Conservation (phyloP, 2,329 filamentous ascomycete genomes). For the Fusarium kyushuense region DNA sequence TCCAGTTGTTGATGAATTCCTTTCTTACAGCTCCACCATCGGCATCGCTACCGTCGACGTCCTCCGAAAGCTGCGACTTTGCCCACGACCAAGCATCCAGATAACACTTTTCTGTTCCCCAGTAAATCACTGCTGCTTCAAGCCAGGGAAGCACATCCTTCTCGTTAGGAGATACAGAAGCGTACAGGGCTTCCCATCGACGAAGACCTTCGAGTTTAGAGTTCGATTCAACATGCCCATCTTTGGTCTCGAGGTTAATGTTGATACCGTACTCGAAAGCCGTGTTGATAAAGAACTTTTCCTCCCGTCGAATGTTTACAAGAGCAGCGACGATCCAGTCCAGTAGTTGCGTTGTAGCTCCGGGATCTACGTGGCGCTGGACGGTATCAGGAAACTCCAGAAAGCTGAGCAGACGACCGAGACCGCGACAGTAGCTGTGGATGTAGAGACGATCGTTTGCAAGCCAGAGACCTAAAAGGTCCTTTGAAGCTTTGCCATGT, state of each 20-base stretch:
- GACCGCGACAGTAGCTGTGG: slow-evolving; percentile 75
- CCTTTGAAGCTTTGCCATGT: slow-evolving; percentile 68
- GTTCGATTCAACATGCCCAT: slow-evolving; percentile 44
- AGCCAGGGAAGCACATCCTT: slow-evolving; percentile 62
- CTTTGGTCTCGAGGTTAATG: slow-evolving; percentile 54
- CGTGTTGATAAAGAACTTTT: slow-evolving; percentile 75
- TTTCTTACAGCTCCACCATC: slow-evolving; percentile 74
- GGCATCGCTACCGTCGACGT: slow-evolving; percentile 56
- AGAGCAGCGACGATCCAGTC: slow-evolving; percentile 73
- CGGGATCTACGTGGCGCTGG: slow-evolving; percentile 12
- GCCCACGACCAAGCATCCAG: slow-evolving; percentile 70
- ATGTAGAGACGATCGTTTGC: slow-evolving; percentile 79
- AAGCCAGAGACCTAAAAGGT: slow-evolving; percentile 73
- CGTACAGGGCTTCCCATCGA: slow-evolving; percentile 62
- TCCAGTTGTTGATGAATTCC: slow-evolving; percentile 78
- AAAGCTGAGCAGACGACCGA: slow-evolving; percentile 72
- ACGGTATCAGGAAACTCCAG: slow-evolving; percentile 64
- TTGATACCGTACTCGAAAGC: slow-evolving; percentile 70
- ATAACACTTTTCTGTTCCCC: slow-evolving; percentile 79
- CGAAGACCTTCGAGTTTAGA: slow-evolving; percentile 56
- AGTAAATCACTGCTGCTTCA: slow-evolving; percentile 79
- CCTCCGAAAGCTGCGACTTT: slow-evolving; percentile 51
- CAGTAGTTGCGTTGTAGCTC: slow-evolving; percentile 66
- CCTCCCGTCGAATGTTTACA: slow-evolving; percentile 74
- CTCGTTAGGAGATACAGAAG: slow-evolving; percentile 62